These are phyloP conservation scores for Pluteus cervinus DNA, from an alignment of 768 basidiomycete species.

Conservation along the genomic window DNA sequence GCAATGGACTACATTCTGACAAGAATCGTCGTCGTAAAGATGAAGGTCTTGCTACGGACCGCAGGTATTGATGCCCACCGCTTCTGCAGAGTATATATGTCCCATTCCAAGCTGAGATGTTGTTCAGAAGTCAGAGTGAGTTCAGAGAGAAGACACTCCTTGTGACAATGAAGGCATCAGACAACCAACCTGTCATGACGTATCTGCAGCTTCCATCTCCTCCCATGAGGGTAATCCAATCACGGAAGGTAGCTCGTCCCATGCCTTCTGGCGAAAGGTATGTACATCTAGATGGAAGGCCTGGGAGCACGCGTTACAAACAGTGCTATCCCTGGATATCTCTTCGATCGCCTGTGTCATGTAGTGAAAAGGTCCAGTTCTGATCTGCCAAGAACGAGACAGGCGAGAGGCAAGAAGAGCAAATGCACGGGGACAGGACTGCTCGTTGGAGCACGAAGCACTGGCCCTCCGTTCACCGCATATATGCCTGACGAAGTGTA, in stretches of 20 bases:
- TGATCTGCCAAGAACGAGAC: constrained; percentile 39
- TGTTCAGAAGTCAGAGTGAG: too few relatives aligned
- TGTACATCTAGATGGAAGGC: constrained; percentile 35
- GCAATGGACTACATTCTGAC: too few relatives aligned
- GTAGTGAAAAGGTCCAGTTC: constrained; percentile 50
- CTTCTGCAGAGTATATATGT: too few relatives aligned
- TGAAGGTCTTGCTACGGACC: too few relatives aligned
- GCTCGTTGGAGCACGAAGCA: constrained; percentile 21
- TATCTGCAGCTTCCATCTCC: constrained; percentile 18
- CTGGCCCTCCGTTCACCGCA: constrained; percentile 26
- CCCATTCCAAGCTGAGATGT: too few relatives aligned
- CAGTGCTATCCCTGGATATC: constrained; percentile 27
- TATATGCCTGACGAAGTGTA: constrained; percentile 41
- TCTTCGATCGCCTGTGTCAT: constrained; percentile 41
- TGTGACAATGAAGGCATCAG: too few relatives aligned
- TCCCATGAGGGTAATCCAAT: constrained; percentile 44
- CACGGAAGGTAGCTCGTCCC: constrained; percentile 42
- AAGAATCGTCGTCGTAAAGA: too few relatives aligned
- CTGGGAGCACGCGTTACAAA: constrained; percentile 39
- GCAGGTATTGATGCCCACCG: too few relatives aligned
- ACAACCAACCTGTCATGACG: constrained; percentile 8
- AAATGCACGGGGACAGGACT: constrained; percentile 36
- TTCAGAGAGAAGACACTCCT: too few relatives aligned
- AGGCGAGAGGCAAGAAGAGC: constrained; percentile 34
- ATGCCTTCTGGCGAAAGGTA: constrained; percentile 31